phyloP scores from a whole-genome alignment of 441 rosid species.

The Bocquillonia castaneifolia region DNA sequence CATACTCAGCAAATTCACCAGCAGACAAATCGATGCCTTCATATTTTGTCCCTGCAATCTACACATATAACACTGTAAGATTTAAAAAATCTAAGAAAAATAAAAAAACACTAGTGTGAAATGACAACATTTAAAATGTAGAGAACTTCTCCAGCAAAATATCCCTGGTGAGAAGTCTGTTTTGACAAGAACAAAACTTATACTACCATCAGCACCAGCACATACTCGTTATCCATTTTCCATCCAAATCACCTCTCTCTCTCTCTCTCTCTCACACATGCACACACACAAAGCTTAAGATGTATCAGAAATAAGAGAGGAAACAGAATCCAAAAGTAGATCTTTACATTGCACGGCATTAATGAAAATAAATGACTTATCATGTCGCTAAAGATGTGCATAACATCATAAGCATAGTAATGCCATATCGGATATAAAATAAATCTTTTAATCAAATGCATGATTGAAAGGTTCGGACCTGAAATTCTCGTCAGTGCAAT shows the following conservation, averaged over 20 bases:
- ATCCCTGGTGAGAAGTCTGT: background rate
- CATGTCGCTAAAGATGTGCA: background rate
- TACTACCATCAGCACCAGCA: too few species aligned
- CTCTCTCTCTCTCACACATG: background rate
- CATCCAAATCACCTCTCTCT: too few species aligned
- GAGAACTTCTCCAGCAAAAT: too few species aligned
- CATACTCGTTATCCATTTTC: too few species aligned
- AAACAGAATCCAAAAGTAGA: background rate
- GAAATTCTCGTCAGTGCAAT: background rate
- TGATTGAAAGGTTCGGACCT: background rate
- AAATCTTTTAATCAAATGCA: background rate
- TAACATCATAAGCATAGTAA: background rate
- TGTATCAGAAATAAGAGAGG: background rate
- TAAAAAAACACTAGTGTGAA: background rate
- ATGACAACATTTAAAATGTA: too few species aligned
- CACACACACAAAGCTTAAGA: background rate
- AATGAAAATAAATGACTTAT: too few species aligned
- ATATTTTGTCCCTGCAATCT: constrained; percentile 65
- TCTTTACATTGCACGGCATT: background rate
- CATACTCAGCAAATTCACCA: constrained; percentile 71
- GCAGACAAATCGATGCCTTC: constrained; percentile 69
- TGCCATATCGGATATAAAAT: background rate
- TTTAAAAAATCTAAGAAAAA: background rate
- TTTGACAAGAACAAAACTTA: background rate
- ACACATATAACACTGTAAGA: constrained; percentile 21